Conservation (phyloP, 768 basidiomycete species). For the Tephrocybe sp. region DNA sequence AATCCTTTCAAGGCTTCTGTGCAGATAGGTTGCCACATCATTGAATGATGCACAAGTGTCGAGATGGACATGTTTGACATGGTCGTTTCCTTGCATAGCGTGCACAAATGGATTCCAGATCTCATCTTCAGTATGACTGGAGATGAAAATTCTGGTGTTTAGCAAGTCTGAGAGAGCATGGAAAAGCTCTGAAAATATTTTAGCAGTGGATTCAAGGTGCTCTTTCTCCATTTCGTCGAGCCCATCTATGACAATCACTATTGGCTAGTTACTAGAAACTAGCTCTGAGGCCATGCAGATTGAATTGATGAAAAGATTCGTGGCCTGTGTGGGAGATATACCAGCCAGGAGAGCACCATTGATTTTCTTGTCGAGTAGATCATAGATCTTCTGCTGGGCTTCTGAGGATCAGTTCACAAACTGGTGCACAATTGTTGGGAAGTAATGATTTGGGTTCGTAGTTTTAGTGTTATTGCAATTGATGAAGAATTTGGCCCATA, state of each 20-base stretch:
- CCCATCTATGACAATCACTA: constrained; percentile 21
- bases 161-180: background rate
- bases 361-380: constrained; percentile 5
- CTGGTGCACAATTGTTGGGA: constrained; percentile 20
- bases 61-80: constrained; percentile 19
- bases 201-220: constrained; percentile 10
- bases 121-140: constrained; percentile 20
- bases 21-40: constrained; percentile 16
- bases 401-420: constrained; percentile 4
- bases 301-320: constrained; percentile 14
- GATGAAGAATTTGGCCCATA: constrained; percentile 17
- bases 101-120: constrained; percentile 16
- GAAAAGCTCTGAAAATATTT: constrained; percentile 16
- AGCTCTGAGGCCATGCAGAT: constrained; percentile 7
- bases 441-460: constrained; percentile 10
- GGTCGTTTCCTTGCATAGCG: constrained; percentile 3
- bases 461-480: constrained; percentile 9
- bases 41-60: constrained; percentile 17
- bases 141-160: constrained; percentile 20
- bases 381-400: constrained; percentile 7
- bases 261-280: constrained; percentile 6
- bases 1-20: constrained; percentile 3
- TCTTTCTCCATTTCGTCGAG: constrained; percentile 18
- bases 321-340: constrained; percentile 14
- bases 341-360: constrained; percentile 15